These are phyloP conservation scores for Hypholoma fasciculare DNA, from an alignment of 768 basidiomycete genomes.

Conservation along the genomic window DNA sequence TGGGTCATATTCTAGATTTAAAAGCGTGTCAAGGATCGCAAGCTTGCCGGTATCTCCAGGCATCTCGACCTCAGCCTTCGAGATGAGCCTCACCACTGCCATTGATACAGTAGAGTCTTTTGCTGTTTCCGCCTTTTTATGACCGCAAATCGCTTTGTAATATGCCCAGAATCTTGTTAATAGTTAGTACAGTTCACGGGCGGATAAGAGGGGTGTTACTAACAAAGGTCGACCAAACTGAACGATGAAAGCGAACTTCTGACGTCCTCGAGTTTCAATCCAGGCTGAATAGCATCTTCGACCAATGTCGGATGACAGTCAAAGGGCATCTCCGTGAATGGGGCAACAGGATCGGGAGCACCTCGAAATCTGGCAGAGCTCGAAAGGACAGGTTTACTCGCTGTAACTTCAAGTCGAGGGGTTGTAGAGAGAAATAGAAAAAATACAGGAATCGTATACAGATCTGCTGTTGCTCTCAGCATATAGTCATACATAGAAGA, in stretches of 20 bases:
- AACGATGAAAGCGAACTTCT: conserved; percentile 8
- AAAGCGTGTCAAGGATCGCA: conserved; percentile 13
- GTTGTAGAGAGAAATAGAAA: background rate
- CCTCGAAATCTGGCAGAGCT: background rate
- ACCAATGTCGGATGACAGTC: conserved; percentile 8
- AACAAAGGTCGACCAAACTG: conserved; percentile 16
- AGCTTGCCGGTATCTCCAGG: background rate
- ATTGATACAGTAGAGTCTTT: background rate
- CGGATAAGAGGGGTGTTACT: background rate
- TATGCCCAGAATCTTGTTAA: conserved; percentile 12
- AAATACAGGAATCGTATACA: background rate
- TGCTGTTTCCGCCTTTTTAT: background rate
- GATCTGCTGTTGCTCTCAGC: background rate
- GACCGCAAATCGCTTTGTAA: background rate
- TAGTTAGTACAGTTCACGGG: background rate
- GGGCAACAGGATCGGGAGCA: background rate
- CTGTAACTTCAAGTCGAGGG: background rate
- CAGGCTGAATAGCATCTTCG: background rate
- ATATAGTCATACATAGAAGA: background rate
- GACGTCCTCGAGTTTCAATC: conserved; percentile 6
- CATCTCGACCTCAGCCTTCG: background rate
- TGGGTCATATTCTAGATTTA: conserved; percentile 12
- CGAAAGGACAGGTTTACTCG: background rate
- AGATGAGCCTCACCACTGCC: conserved; percentile 1
- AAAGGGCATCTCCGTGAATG: conserved; percentile 16